phyloP scores from a whole-genome alignment of 2,329 filamentous ascomycete genomes.

The Ophiostoma pallidulum region DNA sequence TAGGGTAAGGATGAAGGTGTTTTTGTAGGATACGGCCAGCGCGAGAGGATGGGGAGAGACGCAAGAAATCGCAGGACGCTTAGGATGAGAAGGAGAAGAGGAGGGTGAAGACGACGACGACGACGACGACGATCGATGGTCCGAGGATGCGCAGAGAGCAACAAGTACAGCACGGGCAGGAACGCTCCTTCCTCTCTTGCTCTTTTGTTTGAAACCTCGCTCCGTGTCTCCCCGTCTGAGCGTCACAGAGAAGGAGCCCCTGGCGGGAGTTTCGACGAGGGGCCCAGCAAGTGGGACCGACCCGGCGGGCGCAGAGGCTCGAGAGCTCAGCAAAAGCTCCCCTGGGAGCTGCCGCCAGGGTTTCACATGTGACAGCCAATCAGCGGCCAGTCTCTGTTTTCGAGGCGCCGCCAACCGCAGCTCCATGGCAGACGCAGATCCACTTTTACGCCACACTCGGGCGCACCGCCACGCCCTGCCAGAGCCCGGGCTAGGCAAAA shows the following conservation, averaged over 20 bases:
- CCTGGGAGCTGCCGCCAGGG: conserved; percentile 5
- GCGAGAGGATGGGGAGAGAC: too few species aligned
- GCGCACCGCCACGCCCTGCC: too few species aligned
- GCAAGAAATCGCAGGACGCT: too few species aligned
- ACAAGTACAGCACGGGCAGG: too few species aligned
- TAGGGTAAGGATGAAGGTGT: neutral
- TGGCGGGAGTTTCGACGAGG: conserved; percentile 8
- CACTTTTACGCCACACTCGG: too few species aligned
- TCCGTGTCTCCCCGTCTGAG: neutral
- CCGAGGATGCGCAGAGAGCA: neutral
- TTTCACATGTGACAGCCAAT: conserved; percentile 8
- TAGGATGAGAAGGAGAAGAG: neutral
- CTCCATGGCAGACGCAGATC: too few species aligned
- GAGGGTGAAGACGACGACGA: too few species aligned
- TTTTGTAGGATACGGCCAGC: too few species aligned
- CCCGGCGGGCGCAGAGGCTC: neutral
- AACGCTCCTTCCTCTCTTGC: neutral
- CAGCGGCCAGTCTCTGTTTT: neutral
- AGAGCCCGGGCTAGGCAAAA: neutral
- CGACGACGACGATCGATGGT: too few species aligned
- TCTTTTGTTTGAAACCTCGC: conserved; percentile 8
- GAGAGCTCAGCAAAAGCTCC: conserved; percentile 3
- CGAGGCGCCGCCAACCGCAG: conserved; percentile 1
- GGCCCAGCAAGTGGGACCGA: neutral
- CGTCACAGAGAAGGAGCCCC: neutral